These are phyloP conservation scores for Graphilbum fragrans DNA, from an alignment of 2,329 filamentous ascomycete species.

Conservation along the genomic window DNA sequence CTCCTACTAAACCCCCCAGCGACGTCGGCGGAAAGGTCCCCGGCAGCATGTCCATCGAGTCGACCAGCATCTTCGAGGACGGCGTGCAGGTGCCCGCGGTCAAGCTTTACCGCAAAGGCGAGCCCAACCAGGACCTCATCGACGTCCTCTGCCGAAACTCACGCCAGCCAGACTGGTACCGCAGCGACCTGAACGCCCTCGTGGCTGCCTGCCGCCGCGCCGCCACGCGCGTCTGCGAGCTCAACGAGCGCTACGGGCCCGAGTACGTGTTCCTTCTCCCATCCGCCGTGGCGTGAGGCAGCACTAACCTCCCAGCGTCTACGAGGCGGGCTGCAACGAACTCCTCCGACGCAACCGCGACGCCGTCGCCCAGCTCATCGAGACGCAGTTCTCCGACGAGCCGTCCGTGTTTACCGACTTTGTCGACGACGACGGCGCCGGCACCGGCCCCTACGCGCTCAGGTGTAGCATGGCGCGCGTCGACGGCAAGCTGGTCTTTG, in stretches of 20 bases:
- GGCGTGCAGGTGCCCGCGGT: slow-evolving; percentile 35
- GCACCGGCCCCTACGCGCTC: slow-evolving; percentile 1
- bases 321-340: slow-evolving; percentile 31
- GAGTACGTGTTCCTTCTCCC: slow-evolving; percentile 11
- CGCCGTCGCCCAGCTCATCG: slow-evolving; percentile 31
- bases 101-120: slow-evolving; percentile 30
- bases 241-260: slow-evolving; percentile 28
- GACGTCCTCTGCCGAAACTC: slow-evolving; percentile 34
- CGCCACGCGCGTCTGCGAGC: slow-evolving; percentile 28
- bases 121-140: slow-evolving; percentile 29
- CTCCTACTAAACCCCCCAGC: neutral
- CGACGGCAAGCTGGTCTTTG: slow-evolving; percentile 28
- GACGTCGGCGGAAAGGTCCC: slow-evolving; percentile 31
- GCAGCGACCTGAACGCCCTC: slow-evolving; percentile 31
- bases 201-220: slow-evolving; percentile 33
- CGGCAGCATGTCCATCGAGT: slow-evolving; percentile 36
- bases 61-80: slow-evolving; percentile 33
- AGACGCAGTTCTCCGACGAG: slow-evolving; percentile 28
- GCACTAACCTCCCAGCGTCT: slow-evolving; percentile 16
- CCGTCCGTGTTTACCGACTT: slow-evolving; percentile 15
- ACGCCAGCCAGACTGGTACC: slow-evolving; percentile 34
- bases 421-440: slow-evolving; percentile 3
- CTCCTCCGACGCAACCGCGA: slow-evolving; percentile 29
- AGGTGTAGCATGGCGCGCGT: slow-evolving; percentile 32
- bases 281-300: neutral